Evolutionary conservation across 139 green algal genomes (phyloP), one percentile per base, ranked within the genome.

Genomic region (Chlamydomonas sp.): DNA sequence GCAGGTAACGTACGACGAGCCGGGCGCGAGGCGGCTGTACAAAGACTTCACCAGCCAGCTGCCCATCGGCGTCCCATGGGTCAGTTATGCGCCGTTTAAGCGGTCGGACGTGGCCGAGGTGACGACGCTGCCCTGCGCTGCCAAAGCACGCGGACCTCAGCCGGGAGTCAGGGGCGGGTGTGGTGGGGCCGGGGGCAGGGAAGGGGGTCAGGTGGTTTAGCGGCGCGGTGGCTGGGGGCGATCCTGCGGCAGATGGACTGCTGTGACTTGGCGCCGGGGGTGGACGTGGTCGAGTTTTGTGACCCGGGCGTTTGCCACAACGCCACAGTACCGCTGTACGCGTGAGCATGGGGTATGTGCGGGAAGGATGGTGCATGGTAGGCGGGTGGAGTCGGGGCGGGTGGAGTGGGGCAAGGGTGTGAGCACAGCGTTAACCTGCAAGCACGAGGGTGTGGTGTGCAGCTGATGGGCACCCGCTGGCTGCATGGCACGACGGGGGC

Each of bases 241-340:
- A 5, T 5, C 49, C 68, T 17, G 66, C 63, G 79, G 31, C 12
- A 64, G n/a, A 64, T 84, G 12, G 79, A 84, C 57, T 84, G 79
- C 79, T 84, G 79, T 64, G 79, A 84, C 63, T 64, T 84, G 12
- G 31, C 63, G 8, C 75, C 75, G 31, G 79, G 79, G 4, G 79
- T 64, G 2, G 66, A 84, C n/a, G 76, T 84, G 79, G 79, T 84
- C 1, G 79, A 84, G 79, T 84, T 84, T 16, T 64, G 79, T 1
- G 79, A 84, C 63, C n/a, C 79, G 10, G 79, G 79, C 31, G 79
- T 76, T 1, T 84, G 79, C 66, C 79, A 73, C 78, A 10, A 12
- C 64, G 12, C 10, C 64, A 69, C 9, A 10, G 64, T 69, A 49
- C 31, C 31, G 31, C 31, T 49, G 31, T 49, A 49, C 31, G 31